These are phyloP conservation scores for Westerdykella sp. DNA, from an alignment of 2,329 filamentous ascomycete genomes.

Conservation along the genomic window DNA sequence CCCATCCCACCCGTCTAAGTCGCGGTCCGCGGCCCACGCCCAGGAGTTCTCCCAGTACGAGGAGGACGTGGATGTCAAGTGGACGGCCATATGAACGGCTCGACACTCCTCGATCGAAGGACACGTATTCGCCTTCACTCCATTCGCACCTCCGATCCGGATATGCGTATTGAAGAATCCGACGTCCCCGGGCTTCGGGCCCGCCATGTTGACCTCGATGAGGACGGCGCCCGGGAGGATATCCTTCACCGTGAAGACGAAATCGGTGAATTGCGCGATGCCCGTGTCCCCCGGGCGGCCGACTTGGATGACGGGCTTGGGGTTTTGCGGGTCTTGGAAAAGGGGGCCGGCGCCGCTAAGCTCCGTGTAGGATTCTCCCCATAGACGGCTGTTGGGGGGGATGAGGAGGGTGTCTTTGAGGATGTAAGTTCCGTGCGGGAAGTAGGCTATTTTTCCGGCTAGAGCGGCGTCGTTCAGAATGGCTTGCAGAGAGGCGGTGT, in stretches of 20 bases:
- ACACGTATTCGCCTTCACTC: slow-evolving; percentile 71
- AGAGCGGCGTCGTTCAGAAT: slow-evolving; percentile 38
- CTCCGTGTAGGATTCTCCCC: slow-evolving; percentile 14
- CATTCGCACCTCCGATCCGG: slow-evolving; percentile 75
- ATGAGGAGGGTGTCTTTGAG: slow-evolving; percentile 12
- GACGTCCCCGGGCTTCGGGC: neutral
- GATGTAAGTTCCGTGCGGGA: slow-evolving; percentile 14
- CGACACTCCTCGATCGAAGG: slow-evolving; percentile 63
- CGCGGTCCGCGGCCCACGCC: slow-evolving; percentile 81
- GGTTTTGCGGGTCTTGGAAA: slow-evolving; percentile 11
- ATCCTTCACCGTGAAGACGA: slow-evolving; percentile 41
- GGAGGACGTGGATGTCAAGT: slow-evolving; percentile 48
- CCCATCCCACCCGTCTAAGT: slow-evolving; percentile 56
- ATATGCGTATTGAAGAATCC: slow-evolving; percentile 86
- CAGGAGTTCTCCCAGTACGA: slow-evolving; percentile 80
- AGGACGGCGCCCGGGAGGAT: slow-evolving; percentile 59
- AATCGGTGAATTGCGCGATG: slow-evolving; percentile 13
- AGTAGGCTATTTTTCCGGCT: slow-evolving; percentile 37
- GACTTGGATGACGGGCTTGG: slow-evolving; percentile 12
- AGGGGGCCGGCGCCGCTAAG: slow-evolving; percentile 11
- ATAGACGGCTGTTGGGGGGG: slow-evolving; percentile 8
- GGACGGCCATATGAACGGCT: slow-evolving; percentile 56
- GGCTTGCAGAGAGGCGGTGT: slow-evolving; percentile 68
- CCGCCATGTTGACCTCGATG: slow-evolving; percentile 61
- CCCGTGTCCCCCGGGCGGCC: slow-evolving; percentile 13